These are phyloP conservation scores for Biscutella laevigata DNA, from an alignment of 441 rosid species.

Conservation along the genomic window DNA sequence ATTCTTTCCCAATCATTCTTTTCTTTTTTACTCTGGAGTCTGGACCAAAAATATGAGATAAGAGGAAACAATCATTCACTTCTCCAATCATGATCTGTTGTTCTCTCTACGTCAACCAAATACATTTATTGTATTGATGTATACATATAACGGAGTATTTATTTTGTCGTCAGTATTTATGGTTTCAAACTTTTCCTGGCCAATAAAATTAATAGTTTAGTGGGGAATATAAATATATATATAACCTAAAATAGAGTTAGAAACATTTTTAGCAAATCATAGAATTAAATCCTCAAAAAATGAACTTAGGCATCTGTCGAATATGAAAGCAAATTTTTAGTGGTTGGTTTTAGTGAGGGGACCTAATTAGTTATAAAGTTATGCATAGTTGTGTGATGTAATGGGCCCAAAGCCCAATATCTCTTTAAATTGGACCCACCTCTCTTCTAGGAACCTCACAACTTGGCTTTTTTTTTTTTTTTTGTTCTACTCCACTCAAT, in stretches of 20 bases:
- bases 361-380: slow-evolving; percentile 15
- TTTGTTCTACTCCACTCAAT: not conserved
- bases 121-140: slow-evolving; percentile 7
- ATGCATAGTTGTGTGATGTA: not conserved
- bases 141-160: slow-evolving; percentile 9
- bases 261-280: too few species aligned
- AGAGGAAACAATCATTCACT: too few species aligned
- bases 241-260: too few species aligned
- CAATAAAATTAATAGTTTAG: not conserved
- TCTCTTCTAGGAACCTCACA: not conserved
- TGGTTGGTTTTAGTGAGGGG: slow-evolving; percentile 14
- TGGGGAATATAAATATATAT: too few species aligned
- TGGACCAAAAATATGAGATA: too few species aligned
- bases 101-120: too few species aligned
- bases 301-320: slow-evolving; percentile 1
- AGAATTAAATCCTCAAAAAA: not conserved
- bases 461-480: not conserved
- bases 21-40: too few species aligned
- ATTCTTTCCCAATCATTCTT: slow-evolving; percentile 12
- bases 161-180: not conserved
- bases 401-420: slow-evolving; percentile 16
- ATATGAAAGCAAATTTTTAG: not conserved
- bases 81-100: too few species aligned
- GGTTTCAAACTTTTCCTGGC: not conserved
- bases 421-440: not conserved